These are phyloP conservation scores for Rhizopus sp. DNA, from an alignment of 371 early-diverging fungal species.

Conservation along the genomic window DNA sequence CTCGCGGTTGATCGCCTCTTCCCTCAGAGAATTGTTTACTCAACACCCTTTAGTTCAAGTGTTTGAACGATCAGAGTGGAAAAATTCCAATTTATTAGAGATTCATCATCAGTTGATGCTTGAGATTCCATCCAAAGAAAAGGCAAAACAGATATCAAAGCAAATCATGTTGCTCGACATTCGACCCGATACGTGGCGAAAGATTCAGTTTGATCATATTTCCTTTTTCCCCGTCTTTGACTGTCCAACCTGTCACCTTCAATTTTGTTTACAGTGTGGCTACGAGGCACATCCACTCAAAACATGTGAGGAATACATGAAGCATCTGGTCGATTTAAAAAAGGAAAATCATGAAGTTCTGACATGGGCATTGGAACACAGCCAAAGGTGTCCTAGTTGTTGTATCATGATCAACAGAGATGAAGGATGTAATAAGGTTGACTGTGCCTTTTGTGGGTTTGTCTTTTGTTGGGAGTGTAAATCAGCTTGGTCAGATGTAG, in stretches of 20 bases:
- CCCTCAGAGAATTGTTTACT: conserved; percentile 1
- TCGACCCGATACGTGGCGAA: conserved; percentile 64
- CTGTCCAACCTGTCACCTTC: conserved; percentile 47
- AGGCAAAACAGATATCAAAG: conserved; percentile 30
- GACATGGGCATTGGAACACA: conserved; percentile 52
- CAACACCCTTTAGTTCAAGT: conserved; percentile 3
- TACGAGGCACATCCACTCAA: conserved; percentile 46
- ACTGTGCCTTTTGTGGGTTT: conserved; percentile 68
- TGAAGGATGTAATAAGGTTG: conserved; percentile 76
- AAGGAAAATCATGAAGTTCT: conserved; percentile 40
- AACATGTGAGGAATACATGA: conserved; percentile 56
- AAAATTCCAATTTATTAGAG: conserved; percentile 28
- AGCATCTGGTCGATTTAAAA: conserved; percentile 22
- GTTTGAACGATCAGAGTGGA: conserved; percentile 35
- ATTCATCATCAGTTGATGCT: conserved; percentile 27
- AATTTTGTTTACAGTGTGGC: conserved; percentile 63
- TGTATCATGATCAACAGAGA: conserved; percentile 69
- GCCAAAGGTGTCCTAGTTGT: conserved; percentile 65
- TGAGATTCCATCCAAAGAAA: background rate
- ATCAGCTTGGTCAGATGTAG: conserved; percentile 33
- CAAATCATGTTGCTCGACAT: conserved; percentile 56
- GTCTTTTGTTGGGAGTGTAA: conserved; percentile 64
- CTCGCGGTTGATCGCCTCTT: background rate
- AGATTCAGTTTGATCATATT: conserved; percentile 70
- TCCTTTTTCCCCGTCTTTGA: conserved; percentile 48